phyloP scores from a whole-genome alignment of 129 eudicot species.

The Artemisia tridentata region DNA sequence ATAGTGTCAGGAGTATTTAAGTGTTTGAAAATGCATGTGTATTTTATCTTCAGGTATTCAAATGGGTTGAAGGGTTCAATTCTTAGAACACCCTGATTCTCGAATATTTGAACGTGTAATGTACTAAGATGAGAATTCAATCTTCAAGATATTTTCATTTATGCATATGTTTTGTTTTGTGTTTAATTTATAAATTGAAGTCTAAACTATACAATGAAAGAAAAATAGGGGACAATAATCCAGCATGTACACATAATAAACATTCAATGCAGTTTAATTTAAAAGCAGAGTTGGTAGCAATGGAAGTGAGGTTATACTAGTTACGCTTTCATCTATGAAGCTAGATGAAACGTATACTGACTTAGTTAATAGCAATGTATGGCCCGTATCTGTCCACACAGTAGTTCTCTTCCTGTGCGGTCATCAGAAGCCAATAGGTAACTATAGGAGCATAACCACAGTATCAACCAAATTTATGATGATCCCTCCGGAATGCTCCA shows the following conservation, averaged over 20 bases:
- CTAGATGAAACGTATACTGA: neutral
- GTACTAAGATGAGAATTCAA: too few relatives aligned
- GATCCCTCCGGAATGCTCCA: slow-evolving; percentile 68
- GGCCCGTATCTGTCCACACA: slow-evolving; percentile 92
- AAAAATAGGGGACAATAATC: slow-evolving; percentile 1
- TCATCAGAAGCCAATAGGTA: slow-evolving; percentile 65
- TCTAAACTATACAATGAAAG: slow-evolving; percentile 5
- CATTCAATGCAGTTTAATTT: slow-evolving; percentile 1
- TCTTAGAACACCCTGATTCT: too few relatives aligned
- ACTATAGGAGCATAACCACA: slow-evolving; percentile 72
- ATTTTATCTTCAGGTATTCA: too few relatives aligned
- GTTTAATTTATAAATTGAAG: too few relatives aligned
- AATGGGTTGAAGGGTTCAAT: too few relatives aligned
- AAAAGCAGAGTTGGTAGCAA: neutral
- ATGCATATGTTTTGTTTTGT: too few relatives aligned
- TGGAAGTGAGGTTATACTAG: neutral
- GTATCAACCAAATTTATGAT: slow-evolving; percentile 51
- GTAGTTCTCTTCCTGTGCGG: slow-evolving; percentile 53
- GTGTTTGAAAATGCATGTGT: too few relatives aligned
- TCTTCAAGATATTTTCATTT: too few relatives aligned
- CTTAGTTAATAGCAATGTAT: slow-evolving; percentile 29
- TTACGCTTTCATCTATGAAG: neutral
- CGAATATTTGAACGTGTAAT: too few relatives aligned
- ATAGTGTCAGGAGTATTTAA: too few relatives aligned
- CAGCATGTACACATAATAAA: neutral